Percentiles rank a stretch among this genome's conserved stretches.
phyloP scores from a whole-genome alignment of 176 grass and related monocot genomes.

The Triticum timopheevii region DNA sequence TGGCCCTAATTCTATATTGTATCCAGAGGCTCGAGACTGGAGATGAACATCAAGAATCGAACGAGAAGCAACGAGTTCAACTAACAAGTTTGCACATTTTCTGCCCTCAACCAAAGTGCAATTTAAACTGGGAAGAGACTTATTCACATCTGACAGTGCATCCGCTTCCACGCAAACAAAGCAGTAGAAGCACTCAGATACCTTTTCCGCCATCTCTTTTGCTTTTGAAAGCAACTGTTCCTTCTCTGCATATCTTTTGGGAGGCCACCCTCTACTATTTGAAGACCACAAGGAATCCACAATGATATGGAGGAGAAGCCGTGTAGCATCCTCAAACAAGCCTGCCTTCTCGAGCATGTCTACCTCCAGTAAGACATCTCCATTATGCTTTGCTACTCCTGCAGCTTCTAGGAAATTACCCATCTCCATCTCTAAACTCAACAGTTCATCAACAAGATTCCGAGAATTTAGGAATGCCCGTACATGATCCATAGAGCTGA shows the following conservation, averaged over 20 bases:
- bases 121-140: constrained; percentile 35
- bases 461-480: constrained; percentile 46
- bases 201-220: constrained; percentile 43
- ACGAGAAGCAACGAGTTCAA: constrained; percentile 48
- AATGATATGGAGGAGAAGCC: constrained; percentile 50
- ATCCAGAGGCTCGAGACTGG: constrained; percentile 17
- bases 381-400: constrained; percentile 48
- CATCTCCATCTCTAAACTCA: constrained; percentile 63
- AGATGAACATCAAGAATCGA: constrained; percentile 66
- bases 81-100: constrained; percentile 36
- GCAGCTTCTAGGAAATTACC: constrained; percentile 71
- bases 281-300: constrained; percentile 53
- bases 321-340: constrained; percentile 46
- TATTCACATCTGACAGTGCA: constrained; percentile 42
- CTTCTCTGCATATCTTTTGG: constrained; percentile 47
- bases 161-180: constrained; percentile 49
- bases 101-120: constrained; percentile 38
- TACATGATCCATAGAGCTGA: constrained; percentile 54
- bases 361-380: constrained; percentile 58
- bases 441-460: constrained; percentile 56
- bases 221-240: constrained; percentile 49
- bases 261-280: constrained; percentile 65
- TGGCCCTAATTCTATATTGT: constrained; percentile 33
- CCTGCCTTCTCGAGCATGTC: constrained; percentile 58
- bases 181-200: constrained; percentile 46